Evolutionary conservation across 768 basidiomycete species (phyloP), one percentile per base, ranked within the genome.

Genomic region (Solioccasus polychromus): DNA sequence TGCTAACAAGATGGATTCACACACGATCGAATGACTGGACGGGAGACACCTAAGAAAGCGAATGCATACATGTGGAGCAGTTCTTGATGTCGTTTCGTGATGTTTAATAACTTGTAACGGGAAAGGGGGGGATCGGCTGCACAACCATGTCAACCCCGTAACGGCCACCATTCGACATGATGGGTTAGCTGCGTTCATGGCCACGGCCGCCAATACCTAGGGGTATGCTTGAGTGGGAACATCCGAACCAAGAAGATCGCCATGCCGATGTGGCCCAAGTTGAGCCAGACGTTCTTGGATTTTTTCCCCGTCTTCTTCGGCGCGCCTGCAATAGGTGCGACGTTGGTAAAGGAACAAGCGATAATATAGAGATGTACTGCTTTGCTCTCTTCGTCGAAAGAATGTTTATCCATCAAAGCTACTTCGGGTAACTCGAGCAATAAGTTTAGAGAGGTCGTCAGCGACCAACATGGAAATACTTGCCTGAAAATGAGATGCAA

Each of bases 231-330:
- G 39, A 2, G 10, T 38, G 18, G 9, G 2, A 2, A 26, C 19
- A n/a, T n/a, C n/a, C n/a, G n/a, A n/a, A n/a, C n/a, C n/a, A n/a
- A n/a, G n/a, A n/a, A n/a, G n/a, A n/a, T n/a, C n/a, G n/a, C n/a
- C n/a, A n/a, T n/a, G n/a, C n/a, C n/a, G n/a, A n/a, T n/a, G n/a
- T n/a, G n/a, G n/a, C n/a, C n/a, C n/a, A n/a, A n/a, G n/a, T 79
- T 80, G 5, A 81, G 59, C 77, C 77, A 80, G 19, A 82, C 76
- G 22, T 77, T 75, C 38, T 75, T n/a, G n/a, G n/a, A n/a, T n/a
- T n/a, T n/a, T n/a, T n/a, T n/a, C n/a, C n/a, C n/a, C 79, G 53
- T 80, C 77, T 51, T 83, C 78, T 1, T 77, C 71, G 1, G 69
- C 66, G 17, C 77, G 71, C 5, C 76, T 78, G 49, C 75, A 76